These are phyloP conservation scores for Aspergillus cavernicola DNA, from an alignment of 495 filamentous ascomycete genomes.

Conservation along the genomic window DNA sequence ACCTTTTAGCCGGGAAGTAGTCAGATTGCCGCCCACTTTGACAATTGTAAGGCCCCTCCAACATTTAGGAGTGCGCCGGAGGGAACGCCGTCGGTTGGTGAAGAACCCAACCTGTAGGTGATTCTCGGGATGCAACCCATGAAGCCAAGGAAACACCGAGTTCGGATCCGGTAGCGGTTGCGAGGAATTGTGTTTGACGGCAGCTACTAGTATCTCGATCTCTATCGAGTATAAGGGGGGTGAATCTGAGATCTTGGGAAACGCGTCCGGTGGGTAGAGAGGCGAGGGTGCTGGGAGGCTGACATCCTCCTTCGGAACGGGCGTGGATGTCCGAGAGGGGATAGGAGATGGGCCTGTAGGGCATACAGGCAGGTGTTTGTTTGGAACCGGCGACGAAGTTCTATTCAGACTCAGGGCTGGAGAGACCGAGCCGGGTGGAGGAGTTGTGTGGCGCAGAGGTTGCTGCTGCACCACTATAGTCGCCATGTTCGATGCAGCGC, in stretches of 20 bases:
- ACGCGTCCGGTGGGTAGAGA: constrained; percentile 69
- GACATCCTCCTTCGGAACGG: constrained; percentile 44
- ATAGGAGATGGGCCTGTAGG: constrained; percentile 69
- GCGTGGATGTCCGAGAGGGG: constrained; percentile 48
- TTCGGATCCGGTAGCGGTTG: constrained; percentile 80
- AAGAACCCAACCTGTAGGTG: constrained; percentile 88
- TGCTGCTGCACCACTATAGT: constrained; percentile 51
- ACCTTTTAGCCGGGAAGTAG: constrained; percentile 73
- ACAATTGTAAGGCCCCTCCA: constrained; percentile 81
- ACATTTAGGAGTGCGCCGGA: constrained; percentile 71
- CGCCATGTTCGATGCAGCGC: constrained; percentile 36
- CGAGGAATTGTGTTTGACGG: constrained; percentile 67
- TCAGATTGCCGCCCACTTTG: constrained; percentile 81
- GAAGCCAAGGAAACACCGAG: constrained; percentile 93
- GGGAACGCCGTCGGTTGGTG: constrained; percentile 64
- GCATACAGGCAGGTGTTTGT: constrained; percentile 84
- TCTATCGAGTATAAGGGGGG: constrained; percentile 71
- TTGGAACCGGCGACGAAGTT: constrained; percentile 65
- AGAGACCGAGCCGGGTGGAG: constrained; percentile 39
- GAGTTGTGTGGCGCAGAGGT: constrained; percentile 43
- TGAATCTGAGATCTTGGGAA: constrained; percentile 49
- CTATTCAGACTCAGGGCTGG: constrained; percentile 40
- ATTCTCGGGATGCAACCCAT: constrained; percentile 89
- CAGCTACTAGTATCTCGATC: constrained; percentile 61
- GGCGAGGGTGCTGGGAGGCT: constrained; percentile 58